Base-by-base conservation (phyloP, 2,329 filamentous ascomycete genomes). In the Aureobasidium sp. region DNA sequence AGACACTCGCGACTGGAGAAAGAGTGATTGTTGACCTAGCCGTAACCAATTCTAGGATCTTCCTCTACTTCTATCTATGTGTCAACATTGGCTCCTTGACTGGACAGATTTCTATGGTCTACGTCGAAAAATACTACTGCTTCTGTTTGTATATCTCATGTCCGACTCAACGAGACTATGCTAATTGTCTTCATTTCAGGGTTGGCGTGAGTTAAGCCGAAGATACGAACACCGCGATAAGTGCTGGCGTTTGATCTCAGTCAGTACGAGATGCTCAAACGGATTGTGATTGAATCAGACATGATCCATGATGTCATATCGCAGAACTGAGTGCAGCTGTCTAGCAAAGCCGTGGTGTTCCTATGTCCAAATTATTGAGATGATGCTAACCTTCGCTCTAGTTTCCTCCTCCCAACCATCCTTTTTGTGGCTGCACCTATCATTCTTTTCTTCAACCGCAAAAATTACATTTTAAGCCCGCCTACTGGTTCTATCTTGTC, bases 1-100 rank as follows among this genome's bases (percentile, higher is more conserved):
- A 69, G 57, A 62, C 72, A 8, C 63, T 68, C 15, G 62, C 75
- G 66, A 73, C 64, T 70, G 76, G 77, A 33, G 76, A 79, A 67
- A 70, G 72, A 33, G 71, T 79, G 53, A 74, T 79, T 60, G 74
- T 78, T 22, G 77, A 79, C 58, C 77, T 77, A 6, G 70, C 76
- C 27, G 72, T 75, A 44, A 79, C 77, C 37, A 75, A 77, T 48
- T 73, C 77, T 63, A 69, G 77, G 2, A 77, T 78, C 53, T 77
- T 77, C 70, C 74, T 78, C 81, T 81, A 88, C 68, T 90, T 89
- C 76, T 89, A 90, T 73, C 71, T 81, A 69, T 85, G 84, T 72
- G 89, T 90, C 62, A 90, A 91, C 72, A 67, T 90, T 17, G 88
- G 87, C 14, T 82, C 85, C 0, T 78, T 91, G 29, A 87, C 83